These are phyloP conservation scores for Quercus alba DNA, from an alignment of 306 rosid species.

Conservation along the genomic window DNA sequence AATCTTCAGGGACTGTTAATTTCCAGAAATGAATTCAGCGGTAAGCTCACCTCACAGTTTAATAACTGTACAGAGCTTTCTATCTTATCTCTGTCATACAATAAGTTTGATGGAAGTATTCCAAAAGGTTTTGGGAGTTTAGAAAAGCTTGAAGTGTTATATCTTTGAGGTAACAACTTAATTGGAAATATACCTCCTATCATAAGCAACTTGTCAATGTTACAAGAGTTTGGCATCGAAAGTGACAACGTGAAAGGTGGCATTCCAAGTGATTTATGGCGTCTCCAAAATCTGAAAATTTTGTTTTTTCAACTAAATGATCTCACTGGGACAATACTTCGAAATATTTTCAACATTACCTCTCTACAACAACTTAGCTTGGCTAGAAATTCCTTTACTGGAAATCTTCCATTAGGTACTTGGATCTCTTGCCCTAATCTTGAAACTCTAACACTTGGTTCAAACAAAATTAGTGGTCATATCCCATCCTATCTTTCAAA, in stretches of 20 bases:
- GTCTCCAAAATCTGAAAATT: not conserved
- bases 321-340: not conserved
- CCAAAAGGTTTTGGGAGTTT: not conserved
- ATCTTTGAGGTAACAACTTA: not conserved
- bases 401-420: not conserved
- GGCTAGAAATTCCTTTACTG: not conserved
- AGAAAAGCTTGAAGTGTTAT: not conserved
- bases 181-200: not conserved
- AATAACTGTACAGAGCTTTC: not conserved
- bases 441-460: rapidly evolving
- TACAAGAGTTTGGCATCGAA: not conserved
- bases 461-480: not conserved
- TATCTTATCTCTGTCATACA: rapidly evolving
- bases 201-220: not conserved
- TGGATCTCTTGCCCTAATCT: not conserved
- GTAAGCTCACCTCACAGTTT: not conserved
- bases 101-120: not conserved
- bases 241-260: not conserved
- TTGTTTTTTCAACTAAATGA: rapidly evolving
- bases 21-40: not conserved
- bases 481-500: not conserved
- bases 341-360: not conserved
- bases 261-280: not conserved
- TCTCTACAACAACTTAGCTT: not conserved
- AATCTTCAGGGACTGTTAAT: not conserved